These are phyloP conservation scores for Dentipellis fragilis DNA, from an alignment of 768 basidiomycete species.

Conservation along the genomic window DNA sequence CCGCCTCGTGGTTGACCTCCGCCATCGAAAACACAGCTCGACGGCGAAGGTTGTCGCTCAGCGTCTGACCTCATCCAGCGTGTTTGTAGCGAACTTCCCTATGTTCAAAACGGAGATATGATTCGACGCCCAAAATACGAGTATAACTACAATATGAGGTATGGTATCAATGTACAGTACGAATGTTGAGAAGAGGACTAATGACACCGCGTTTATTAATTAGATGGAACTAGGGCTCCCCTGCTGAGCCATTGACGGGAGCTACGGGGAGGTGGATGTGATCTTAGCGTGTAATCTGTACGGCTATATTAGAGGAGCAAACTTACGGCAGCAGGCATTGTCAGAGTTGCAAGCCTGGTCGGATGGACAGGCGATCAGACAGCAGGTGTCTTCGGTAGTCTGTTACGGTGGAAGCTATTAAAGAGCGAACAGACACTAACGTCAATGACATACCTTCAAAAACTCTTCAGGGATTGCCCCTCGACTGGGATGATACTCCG, in stretches of 20 bases:
- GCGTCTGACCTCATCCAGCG: conserved; percentile 47
- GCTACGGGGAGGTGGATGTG: not conserved
- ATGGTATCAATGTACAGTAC: conserved; percentile 27
- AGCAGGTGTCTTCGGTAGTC: conserved; percentile 45
- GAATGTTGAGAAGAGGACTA: conserved; percentile 14
- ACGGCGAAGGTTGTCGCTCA: conserved; percentile 48
- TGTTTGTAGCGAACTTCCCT: conserved; percentile 69
- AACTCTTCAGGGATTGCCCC: conserved; percentile 34
- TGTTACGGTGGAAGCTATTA: conserved; percentile 14
- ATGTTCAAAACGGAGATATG: conserved; percentile 37
- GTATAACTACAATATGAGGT: conserved; percentile 1
- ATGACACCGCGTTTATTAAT: too few species aligned
- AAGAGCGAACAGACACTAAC: not conserved
- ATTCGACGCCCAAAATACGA: conserved; percentile 14
- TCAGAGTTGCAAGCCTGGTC: conserved; percentile 64
- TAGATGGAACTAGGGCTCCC: too few species aligned
- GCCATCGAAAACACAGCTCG: conserved; percentile 35
- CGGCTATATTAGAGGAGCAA: not conserved
- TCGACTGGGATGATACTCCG: conserved; percentile 53
- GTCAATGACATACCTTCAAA: conserved; percentile 31
- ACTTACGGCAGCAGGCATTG: conserved; percentile 76
- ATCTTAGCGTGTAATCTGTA: not conserved
- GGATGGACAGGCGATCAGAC: conserved; percentile 63
- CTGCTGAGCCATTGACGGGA: not conserved
- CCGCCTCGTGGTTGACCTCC: conserved; percentile 54